Percentiles rank a stretch among this genome's conserved stretches.
These are phyloP conservation scores for Orbilia javanica DNA, from an alignment of 2,329 filamentous ascomycete genomes.

Conservation along the genomic window DNA sequence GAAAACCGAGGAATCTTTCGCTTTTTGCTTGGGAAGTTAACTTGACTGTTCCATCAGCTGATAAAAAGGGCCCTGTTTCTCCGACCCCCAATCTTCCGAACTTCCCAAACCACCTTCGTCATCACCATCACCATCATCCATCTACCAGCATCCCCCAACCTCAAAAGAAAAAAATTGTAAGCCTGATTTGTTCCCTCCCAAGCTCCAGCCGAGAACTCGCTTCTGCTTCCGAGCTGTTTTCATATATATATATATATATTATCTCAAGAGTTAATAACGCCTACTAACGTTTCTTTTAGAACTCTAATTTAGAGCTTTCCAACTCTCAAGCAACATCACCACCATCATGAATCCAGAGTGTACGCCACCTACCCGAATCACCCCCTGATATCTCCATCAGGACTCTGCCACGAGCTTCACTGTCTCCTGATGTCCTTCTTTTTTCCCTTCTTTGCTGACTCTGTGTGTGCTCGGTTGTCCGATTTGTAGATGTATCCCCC, in stretches of 20 bases:
- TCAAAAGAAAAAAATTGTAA: conserved; percentile 2
- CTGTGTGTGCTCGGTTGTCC: conserved; percentile 1
- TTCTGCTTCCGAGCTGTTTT: conserved; percentile 42
- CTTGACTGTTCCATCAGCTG: conserved; percentile 39
- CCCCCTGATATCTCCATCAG: conserved; percentile 1
- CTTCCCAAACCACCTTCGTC: conserved; percentile 34
- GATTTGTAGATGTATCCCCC: conserved; percentile 46
- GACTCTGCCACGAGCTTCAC: conserved; percentile 17
- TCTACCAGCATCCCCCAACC: conserved; percentile 5
- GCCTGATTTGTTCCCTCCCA: conserved; percentile 6
- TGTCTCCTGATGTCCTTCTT: neutral
- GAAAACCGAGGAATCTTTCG: conserved; percentile 28
- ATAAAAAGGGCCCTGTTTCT: conserved; percentile 32
- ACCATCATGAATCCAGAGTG: conserved; percentile 58
- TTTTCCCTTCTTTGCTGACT: conserved; percentile 30
- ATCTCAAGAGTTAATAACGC: conserved; percentile 48
- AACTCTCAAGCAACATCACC: conserved; percentile 45
- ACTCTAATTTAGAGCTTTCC: conserved; percentile 58
- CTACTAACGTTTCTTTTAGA: conserved; percentile 51
- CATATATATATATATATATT: conserved; percentile 33
- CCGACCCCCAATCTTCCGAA: conserved; percentile 49
- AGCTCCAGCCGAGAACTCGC: conserved; percentile 5
- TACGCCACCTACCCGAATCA: conserved; percentile 24
- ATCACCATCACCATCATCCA: conserved; percentile 26
- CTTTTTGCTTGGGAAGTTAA: conserved; percentile 34